Conservation (phyloP, 805 yeast species). For the Debaryomyces maramus region DNA sequence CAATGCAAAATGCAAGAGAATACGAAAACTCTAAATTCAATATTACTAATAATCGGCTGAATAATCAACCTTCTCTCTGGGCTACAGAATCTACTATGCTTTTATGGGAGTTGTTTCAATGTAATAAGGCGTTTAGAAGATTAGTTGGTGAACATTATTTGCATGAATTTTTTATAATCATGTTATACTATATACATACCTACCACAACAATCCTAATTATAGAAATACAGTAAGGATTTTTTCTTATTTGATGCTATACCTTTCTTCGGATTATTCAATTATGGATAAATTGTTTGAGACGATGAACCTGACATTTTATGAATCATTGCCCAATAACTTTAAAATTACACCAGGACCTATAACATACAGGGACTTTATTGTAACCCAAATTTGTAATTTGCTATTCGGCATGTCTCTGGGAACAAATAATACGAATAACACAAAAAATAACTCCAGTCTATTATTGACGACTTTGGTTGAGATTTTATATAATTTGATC, state of each 20-base stretch:
- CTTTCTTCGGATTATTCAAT: slow-evolving; percentile 44
- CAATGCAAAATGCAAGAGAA: slow-evolving; percentile 31
- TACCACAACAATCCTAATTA: slow-evolving; percentile 41
- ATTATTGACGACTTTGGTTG: slow-evolving; percentile 50
- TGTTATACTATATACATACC: slow-evolving; percentile 58
- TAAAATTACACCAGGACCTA: slow-evolving; percentile 41
- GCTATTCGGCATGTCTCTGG: slow-evolving; percentile 21
- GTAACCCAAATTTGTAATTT: slow-evolving; percentile 52
- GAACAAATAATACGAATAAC: slow-evolving; percentile 21
- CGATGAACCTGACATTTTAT: slow-evolving; percentile 45
- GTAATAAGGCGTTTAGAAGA: slow-evolving; percentile 59
- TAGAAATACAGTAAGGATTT: slow-evolving; percentile 47
- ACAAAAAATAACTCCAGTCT: slow-evolving; percentile 23
- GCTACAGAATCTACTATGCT: slow-evolving; percentile 59
- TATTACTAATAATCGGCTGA: slow-evolving; percentile 14
- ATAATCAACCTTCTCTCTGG: slow-evolving; percentile 42
- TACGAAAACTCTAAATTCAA: slow-evolving; percentile 12
- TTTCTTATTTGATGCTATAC: slow-evolving; percentile 53
- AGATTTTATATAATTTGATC: slow-evolving; percentile 61
- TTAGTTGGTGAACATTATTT: slow-evolving; percentile 41
- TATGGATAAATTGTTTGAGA: slow-evolving; percentile 41
- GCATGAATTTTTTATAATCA: slow-evolving; percentile 51
- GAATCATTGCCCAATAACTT: slow-evolving; percentile 54
- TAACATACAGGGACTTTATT: slow-evolving; percentile 64
- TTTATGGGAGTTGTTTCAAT: slow-evolving; percentile 75